Percentiles rank a stretch among this genome's conserved stretches.
Conservation (phyloP, 129 eudicot genomes). For the Flaveria sonorensis region DNA sequence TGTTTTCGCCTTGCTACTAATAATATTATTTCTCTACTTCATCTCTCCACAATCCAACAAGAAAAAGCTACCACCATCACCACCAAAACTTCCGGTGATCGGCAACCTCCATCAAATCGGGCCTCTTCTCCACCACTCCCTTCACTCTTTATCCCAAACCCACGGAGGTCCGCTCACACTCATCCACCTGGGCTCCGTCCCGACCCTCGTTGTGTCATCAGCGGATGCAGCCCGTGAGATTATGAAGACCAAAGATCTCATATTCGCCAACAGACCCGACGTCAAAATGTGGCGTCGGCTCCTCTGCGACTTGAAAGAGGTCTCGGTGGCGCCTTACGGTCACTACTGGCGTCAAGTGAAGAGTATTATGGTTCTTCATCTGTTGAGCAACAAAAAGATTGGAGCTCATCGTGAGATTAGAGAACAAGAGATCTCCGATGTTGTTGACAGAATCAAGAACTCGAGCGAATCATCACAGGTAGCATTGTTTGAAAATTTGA, state of each 20-base stretch:
- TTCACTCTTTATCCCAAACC: constrained; percentile 44
- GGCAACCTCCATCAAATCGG: constrained; percentile 76
- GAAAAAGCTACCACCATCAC: constrained; percentile 70
- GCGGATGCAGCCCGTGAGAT: constrained; percentile 61
- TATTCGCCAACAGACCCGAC: constrained; percentile 56
- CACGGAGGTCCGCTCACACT: constrained; percentile 66
- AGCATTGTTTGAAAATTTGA: too few species aligned
- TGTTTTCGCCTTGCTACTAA: constrained; percentile 14
- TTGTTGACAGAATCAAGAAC: constrained; percentile 42
- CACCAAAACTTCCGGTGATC: constrained; percentile 60
- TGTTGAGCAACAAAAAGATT: constrained; percentile 60
- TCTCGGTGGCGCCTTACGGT: constrained; percentile 63
- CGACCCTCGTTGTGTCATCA: constrained; percentile 59
- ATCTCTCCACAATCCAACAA: neutral
- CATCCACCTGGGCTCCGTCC: constrained; percentile 57
- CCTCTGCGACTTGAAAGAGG: constrained; percentile 47
- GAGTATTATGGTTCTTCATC: constrained; percentile 57
- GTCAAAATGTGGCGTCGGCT: constrained; percentile 31
- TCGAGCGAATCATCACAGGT: neutral
- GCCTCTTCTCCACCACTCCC: constrained; percentile 50
- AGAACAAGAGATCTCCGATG: constrained; percentile 44
- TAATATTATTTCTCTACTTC: constrained; percentile 25
- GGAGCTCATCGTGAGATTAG: constrained; percentile 42
- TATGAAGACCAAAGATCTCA: constrained; percentile 64
- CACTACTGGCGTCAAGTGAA: constrained; percentile 71